Conservation (phyloP, 2,329 filamentous ascomycete genomes). For the Coniochaeta ligniaria region DNA sequence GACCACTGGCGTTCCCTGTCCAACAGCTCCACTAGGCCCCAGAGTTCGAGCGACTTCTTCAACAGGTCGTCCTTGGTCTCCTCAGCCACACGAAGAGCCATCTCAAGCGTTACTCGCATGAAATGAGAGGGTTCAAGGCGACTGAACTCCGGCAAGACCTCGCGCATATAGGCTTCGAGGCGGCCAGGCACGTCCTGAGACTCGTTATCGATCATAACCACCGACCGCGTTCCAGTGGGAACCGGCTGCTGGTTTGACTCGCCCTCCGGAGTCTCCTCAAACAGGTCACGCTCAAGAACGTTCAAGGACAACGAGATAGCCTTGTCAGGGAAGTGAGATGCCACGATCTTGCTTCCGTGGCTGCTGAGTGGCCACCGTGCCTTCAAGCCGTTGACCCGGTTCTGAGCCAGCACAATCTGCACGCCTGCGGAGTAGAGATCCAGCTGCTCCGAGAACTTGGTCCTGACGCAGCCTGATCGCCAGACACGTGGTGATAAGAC, state of each 20-base stretch:
- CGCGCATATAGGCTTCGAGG: constrained; percentile 54
- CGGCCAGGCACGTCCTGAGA: constrained; percentile 52
- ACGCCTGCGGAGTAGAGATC: constrained; percentile 58
- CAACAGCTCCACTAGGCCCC: constrained; percentile 58
- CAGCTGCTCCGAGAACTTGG: constrained; percentile 53
- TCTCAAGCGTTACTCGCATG: constrained; percentile 50
- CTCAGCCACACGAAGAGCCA: constrained; percentile 36
- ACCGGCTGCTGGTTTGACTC: constrained; percentile 18
- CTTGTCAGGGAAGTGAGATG: constrained; percentile 48
- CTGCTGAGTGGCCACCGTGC: constrained; percentile 39
- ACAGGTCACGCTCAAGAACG: constrained; percentile 23
- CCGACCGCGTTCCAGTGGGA: not conserved
- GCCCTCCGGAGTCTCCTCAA: not conserved
- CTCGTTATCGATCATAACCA: constrained; percentile 54
- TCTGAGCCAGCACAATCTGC: constrained; percentile 54
- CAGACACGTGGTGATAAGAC: constrained; percentile 59
- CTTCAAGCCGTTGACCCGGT: constrained; percentile 49
- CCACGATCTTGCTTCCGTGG: constrained; percentile 44
- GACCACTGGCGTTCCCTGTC: constrained; percentile 58
- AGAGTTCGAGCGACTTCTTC: constrained; percentile 53
- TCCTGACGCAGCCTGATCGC: constrained; percentile 56
- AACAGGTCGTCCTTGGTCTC: constrained; percentile 46
- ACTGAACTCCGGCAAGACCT: constrained; percentile 50
- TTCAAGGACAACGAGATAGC: constrained; percentile 35
- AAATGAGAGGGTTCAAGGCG: constrained; percentile 53